These are phyloP conservation scores for Saccharomyces kudriavzevii DNA, from an alignment of 805 yeast species.

Conservation along the genomic window DNA sequence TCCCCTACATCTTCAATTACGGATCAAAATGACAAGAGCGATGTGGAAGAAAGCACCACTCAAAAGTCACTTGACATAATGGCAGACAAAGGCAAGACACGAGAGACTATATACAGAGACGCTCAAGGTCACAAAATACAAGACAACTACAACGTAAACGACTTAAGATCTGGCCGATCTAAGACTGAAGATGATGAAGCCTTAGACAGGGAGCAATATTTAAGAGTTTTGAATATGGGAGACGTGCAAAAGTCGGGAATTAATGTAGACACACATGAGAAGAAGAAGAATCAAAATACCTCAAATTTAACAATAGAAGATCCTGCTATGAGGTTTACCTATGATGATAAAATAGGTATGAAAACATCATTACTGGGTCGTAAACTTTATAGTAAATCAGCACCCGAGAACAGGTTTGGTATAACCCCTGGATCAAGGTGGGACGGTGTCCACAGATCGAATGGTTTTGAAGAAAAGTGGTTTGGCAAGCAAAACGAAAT, in stretches of 20 bases:
- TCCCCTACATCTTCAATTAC: background rate
- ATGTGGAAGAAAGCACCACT: background rate
- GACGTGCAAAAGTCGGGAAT: constrained; percentile 26
- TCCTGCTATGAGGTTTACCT: constrained; percentile 48
- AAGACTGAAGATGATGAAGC: constrained; percentile 15
- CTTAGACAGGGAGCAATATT: constrained; percentile 27
- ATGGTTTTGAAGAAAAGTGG: constrained; percentile 71
- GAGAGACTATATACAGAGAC: constrained; percentile 53
- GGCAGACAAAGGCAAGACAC: background rate
- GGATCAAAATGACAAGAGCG: constrained; percentile 11
- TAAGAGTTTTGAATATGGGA: constrained; percentile 34
- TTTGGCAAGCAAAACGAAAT: constrained; percentile 37
- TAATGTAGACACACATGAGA: constrained; percentile 15
- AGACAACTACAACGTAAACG: constrained; percentile 1
- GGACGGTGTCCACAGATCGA: constrained; percentile 89
- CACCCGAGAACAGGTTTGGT: constrained; percentile 63
- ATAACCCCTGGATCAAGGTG: constrained; percentile 75
- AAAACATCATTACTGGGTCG: constrained; percentile 36
- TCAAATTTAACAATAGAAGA: constrained; percentile 40
- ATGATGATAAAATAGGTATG: constrained; percentile 9
- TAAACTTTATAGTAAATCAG: constrained; percentile 40
- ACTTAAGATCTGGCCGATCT: background rate
- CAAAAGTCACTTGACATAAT: constrained; percentile 3
- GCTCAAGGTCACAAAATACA: constrained; percentile 45
- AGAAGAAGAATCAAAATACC: constrained; percentile 16